These are phyloP conservation scores for Hapsidospora chrysogenum DNA, from an alignment of 495 filamentous ascomycete genomes.

Conservation along the genomic window DNA sequence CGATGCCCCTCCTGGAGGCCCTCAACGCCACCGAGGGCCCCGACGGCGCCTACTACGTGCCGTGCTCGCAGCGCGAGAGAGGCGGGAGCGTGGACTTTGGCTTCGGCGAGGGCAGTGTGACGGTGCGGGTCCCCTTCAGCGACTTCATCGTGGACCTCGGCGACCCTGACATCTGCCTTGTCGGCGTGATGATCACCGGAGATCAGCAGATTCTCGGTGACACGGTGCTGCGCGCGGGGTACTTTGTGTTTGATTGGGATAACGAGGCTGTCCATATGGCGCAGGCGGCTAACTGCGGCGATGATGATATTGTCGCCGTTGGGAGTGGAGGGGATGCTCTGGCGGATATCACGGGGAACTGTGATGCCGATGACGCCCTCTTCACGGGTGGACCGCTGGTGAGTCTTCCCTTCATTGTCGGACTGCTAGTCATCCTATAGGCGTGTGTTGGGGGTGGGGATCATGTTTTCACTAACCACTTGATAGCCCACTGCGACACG, in stretches of 20 bases:
- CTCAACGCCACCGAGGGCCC: conserved; percentile 36
- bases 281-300: conserved; percentile 10
- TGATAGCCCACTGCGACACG: no score
- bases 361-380: not conserved
- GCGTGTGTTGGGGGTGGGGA: no score
- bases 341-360: conserved; percentile 4
- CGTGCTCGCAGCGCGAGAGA: conserved; percentile 37
- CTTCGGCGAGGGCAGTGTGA: conserved; percentile 26
- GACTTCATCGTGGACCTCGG: conserved; percentile 40
- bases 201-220: conserved; percentile 48
- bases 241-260: conserved; percentile 6
- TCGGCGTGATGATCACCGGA: conserved; percentile 37
- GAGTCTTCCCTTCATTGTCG: no score
- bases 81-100: conserved; percentile 39
- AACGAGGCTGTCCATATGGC: conserved; percentile 4
- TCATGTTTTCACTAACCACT: no score
- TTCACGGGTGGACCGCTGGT: no score
- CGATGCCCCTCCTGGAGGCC: conserved; percentile 6
- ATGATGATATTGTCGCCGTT: conserved; percentile 9
- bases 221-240: conserved; percentile 46
- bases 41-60: conserved; percentile 35
- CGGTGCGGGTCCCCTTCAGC: conserved; percentile 32
- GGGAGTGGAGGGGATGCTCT: conserved; percentile 9
- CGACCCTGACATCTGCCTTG: conserved; percentile 23
- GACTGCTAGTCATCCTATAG: no score